A percentile compares a stretch with the other conserved stretches of the same genome.
Evolutionary conservation across 148 eudicot genomes (phyloP).

Genomic region (Euryodendron excelsum): DNA sequence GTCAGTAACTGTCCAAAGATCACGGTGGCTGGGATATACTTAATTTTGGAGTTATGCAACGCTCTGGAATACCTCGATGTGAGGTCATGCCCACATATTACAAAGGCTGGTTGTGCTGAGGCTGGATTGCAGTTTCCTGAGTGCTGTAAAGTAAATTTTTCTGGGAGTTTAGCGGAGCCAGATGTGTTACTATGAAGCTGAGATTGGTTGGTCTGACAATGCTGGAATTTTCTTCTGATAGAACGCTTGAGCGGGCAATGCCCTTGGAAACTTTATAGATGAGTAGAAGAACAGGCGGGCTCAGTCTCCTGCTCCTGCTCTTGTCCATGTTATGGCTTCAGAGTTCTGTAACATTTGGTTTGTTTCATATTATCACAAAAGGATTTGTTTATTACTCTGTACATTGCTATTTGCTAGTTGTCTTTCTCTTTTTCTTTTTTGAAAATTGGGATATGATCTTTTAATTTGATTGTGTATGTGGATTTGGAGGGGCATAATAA

Average conservation of each 20-base stretch:
- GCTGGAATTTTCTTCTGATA: not conserved
- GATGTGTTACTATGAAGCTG: slow-evolving; percentile 41
- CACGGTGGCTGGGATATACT: slow-evolving; percentile 58
- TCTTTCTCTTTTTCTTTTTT: not conserved
- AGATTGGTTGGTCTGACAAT: not conserved
- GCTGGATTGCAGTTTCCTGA: slow-evolving; percentile 71
- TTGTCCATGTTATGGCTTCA: not conserved
- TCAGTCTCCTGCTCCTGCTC: not conserved
- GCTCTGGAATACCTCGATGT: slow-evolving; percentile 80
- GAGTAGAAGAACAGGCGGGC: not conserved
- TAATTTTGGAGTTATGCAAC: slow-evolving; percentile 58
- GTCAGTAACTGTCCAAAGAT: slow-evolving; percentile 78
- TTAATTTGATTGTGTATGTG: not conserved
- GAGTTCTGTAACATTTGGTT: not conserved
- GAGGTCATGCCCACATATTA: slow-evolving; percentile 77
- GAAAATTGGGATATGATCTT: not conserved
- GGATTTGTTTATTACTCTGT: not conserved
- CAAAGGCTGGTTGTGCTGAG: slow-evolving; percentile 60
- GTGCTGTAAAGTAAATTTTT: slow-evolving; percentile 68
- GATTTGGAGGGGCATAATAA: not conserved
- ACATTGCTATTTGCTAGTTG: not conserved
- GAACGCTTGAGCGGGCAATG: not conserved
- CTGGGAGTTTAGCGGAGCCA: slow-evolving; percentile 66
- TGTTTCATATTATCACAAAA: not conserved
- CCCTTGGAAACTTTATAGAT: not conserved